phyloP scores from a whole-genome alignment of 805 yeast species.

The Novakomyces olei region DNA sequence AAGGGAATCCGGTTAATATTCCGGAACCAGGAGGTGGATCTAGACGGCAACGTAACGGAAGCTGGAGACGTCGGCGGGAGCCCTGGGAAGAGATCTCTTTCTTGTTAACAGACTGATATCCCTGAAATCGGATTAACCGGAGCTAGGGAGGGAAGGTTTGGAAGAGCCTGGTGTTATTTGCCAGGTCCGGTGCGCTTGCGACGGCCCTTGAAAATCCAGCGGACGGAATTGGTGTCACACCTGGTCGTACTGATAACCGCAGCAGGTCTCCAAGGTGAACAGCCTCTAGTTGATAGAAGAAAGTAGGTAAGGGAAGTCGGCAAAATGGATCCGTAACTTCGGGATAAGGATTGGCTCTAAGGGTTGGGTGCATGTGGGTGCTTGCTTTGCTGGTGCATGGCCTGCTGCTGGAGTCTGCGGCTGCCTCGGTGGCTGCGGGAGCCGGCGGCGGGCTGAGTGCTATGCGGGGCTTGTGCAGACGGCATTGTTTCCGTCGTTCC shows the following conservation, averaged over 20 bases:
- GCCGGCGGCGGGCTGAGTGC: background rate
- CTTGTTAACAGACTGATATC: slow-evolving; percentile 21
- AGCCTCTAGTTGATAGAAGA: slow-evolving; percentile 23
- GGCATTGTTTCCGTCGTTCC: slow-evolving; percentile 5
- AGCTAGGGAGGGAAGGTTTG: slow-evolving; percentile 21
- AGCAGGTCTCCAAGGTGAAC: slow-evolving; percentile 27
- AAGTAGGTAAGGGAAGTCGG: slow-evolving; percentile 25
- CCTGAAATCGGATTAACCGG: slow-evolving; percentile 23
- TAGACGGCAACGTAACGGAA: slow-evolving; percentile 22
- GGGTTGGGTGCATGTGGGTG: slow-evolving; percentile 21
- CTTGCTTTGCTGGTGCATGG: slow-evolving; percentile 18
- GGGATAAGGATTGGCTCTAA: slow-evolving; percentile 25
- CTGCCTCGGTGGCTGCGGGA: background rate
- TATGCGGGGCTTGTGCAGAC: background rate
- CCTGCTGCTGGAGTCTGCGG: slow-evolving; percentile 2
- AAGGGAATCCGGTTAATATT: slow-evolving; percentile 25
- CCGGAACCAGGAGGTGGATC: slow-evolving; percentile 25
- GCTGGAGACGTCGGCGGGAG: slow-evolving; percentile 23
- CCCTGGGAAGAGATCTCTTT: slow-evolving; percentile 25
- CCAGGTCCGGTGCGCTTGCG: slow-evolving; percentile 22
- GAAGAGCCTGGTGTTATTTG: slow-evolving; percentile 20
- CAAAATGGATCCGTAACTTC: slow-evolving; percentile 24
- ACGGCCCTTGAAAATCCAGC: slow-evolving; percentile 23
- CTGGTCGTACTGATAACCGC: slow-evolving; percentile 25
- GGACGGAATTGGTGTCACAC: slow-evolving; percentile 22